phyloP scores from a whole-genome alignment of 2,329 filamentous ascomycete genomes.

The Epichloe baconii region DNA sequence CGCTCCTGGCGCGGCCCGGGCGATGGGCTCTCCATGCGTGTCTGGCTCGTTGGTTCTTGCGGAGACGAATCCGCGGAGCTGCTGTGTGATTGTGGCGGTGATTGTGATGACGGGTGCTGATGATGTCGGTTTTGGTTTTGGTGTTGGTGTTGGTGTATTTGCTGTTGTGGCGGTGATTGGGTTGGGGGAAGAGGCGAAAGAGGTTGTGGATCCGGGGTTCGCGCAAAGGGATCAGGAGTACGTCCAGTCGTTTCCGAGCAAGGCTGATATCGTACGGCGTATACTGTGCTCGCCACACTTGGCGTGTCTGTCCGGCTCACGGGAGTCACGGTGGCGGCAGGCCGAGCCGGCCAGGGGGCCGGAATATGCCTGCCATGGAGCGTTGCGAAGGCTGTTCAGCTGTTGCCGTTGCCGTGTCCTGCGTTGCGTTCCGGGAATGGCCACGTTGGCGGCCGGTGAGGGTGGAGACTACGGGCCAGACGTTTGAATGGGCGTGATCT shows the following conservation, averaged over 20 bases:
- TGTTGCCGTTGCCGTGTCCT: constrained; percentile 7
- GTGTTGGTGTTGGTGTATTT: not conserved
- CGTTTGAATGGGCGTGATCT: constrained; percentile 8
- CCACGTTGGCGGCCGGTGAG: constrained; percentile 15
- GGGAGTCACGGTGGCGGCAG: constrained; percentile 40
- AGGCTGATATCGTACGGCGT: constrained; percentile 48
- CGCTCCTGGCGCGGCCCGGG: constrained; percentile 7
- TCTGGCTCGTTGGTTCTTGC: constrained; percentile 16
- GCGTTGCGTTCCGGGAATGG: constrained; percentile 7
- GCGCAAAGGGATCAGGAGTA: constrained; percentile 27
- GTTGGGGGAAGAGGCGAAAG: constrained; percentile 4
- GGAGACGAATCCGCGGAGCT: constrained; percentile 19
- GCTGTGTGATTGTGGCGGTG: not conserved
- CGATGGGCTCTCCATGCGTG: constrained; percentile 15
- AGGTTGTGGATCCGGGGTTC: constrained; percentile 26
- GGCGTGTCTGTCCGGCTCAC: constrained; percentile 49
- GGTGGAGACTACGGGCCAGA: constrained; percentile 16
- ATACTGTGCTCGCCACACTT: constrained; percentile 51
- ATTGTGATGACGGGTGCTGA: not conserved
- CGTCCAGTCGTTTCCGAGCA: constrained; percentile 37
- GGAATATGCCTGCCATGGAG: constrained; percentile 24
- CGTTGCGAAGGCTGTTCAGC: constrained; percentile 15
- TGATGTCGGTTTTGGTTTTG: not conserved
- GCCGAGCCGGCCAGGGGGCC: constrained; percentile 45
- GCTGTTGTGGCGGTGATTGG: not conserved